Percentiles rank a stretch among this genome's conserved stretches.
Conservation (phyloP, 2,329 filamentous ascomycete species). For the Aspergillus vadensis region DNA sequence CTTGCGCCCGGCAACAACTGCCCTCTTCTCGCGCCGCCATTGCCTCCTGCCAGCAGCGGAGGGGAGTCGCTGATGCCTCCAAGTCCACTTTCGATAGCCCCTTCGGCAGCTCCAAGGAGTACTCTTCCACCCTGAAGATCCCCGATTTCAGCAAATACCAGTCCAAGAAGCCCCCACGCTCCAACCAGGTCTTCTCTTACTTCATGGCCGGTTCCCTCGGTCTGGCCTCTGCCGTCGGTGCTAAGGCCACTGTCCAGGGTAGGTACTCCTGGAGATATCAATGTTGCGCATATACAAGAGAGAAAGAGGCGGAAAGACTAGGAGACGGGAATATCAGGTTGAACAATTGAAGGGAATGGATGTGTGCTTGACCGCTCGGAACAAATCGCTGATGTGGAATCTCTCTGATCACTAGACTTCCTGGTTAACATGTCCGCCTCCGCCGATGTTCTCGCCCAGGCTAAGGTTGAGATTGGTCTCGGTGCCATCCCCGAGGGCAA, state of each 20-base stretch:
- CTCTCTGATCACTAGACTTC: constrained; percentile 70
- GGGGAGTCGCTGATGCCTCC: constrained; percentile 39
- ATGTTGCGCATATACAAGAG: background rate
- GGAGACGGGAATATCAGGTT: background rate
- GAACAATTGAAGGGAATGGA: constrained; percentile 5
- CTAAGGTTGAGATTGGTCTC: constrained; percentile 98
- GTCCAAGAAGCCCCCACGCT: constrained; percentile 65
- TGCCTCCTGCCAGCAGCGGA: constrained; percentile 45
- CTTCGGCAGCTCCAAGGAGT: constrained; percentile 54
- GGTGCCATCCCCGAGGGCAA: constrained; percentile 94
- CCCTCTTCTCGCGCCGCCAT: constrained; percentile 45
- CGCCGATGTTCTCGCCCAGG: constrained; percentile 96
- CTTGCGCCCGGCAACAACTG: constrained; percentile 51
- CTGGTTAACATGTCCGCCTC: constrained; percentile 99
- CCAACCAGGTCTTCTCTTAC: constrained; percentile 90
- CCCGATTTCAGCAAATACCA: constrained; percentile 89
- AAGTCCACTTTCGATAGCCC: constrained; percentile 55
- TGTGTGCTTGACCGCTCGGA: constrained; percentile 7
- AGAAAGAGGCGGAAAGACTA: constrained; percentile 5
- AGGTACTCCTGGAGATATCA: constrained; percentile 45
- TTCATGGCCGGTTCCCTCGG: constrained; percentile 98
- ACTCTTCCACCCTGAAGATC: constrained; percentile 65
- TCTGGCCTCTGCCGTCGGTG: constrained; percentile 85
- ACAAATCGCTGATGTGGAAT: constrained; percentile 29
- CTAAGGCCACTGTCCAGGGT: constrained; percentile 98